Evolutionary conservation across 495 filamentous ascomycete genomes (phyloP).

Genomic region (Neurospora pannonica): DNA sequence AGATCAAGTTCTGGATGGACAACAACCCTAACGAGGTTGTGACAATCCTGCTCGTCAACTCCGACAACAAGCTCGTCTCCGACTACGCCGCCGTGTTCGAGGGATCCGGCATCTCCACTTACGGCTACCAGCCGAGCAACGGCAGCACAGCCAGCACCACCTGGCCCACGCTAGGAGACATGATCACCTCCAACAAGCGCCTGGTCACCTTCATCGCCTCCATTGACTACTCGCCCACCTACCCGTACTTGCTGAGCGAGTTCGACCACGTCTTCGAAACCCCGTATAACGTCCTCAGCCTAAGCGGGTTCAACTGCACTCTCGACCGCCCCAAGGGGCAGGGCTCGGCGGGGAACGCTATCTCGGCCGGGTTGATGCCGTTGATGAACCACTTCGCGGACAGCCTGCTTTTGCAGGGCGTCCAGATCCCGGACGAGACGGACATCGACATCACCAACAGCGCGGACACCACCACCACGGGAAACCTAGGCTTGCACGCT

Average conservation of each 20-base stretch:
- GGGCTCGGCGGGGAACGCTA: conserved; percentile 35
- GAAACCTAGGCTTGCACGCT: conserved; percentile 51
- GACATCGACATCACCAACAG: conserved; percentile 48
- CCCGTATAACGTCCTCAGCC: conserved; percentile 49
- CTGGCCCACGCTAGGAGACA: conserved; percentile 56
- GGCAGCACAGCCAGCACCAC: conserved; percentile 32
- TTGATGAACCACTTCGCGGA: conserved; percentile 70
- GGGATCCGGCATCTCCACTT: conserved; percentile 43
- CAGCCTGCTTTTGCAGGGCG: conserved; percentile 44
- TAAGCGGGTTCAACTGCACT: conserved; percentile 45
- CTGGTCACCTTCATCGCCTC: conserved; percentile 55
- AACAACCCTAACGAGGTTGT: conserved; percentile 57
- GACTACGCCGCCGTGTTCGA: conserved; percentile 46
- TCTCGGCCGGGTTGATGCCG: conserved; percentile 37
- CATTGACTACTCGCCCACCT: conserved; percentile 35
- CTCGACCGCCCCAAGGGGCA: conserved; percentile 49
- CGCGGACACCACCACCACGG: conserved; percentile 30
- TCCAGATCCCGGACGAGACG: conserved; percentile 47
- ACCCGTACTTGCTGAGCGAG: conserved; percentile 59
- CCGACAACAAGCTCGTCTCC: conserved; percentile 40
- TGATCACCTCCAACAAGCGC: conserved; percentile 52
- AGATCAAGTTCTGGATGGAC: conserved; percentile 57
- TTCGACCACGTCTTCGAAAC: conserved; percentile 68
- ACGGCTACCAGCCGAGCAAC: conserved; percentile 46
- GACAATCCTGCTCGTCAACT: conserved; percentile 61